Evolutionary conservation across 495 filamentous ascomycete genomes (phyloP).

Genomic region (Penicillium coffeae): DNA sequence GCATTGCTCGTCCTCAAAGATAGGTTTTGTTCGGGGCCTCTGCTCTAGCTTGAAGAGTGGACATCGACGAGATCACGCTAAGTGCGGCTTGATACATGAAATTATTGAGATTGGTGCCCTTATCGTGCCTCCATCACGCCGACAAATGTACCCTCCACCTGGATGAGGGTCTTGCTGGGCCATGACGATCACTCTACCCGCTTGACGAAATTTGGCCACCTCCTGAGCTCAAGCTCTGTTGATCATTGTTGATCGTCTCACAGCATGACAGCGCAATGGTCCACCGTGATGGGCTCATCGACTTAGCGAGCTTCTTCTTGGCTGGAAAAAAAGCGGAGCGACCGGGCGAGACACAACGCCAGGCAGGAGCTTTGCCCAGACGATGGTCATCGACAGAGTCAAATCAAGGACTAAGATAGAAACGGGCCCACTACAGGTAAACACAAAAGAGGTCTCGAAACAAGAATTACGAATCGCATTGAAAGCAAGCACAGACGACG

Average conservation of each 20-base stretch:
- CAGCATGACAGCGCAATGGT: slow-evolving; percentile 15
- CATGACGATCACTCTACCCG: neutral
- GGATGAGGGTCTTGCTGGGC: too few relatives aligned
- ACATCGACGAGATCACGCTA: too few relatives aligned
- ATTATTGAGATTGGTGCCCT: slow-evolving; percentile 2
- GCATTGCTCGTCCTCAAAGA: too few relatives aligned
- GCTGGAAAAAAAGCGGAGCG: slow-evolving; percentile 2
- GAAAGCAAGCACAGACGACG: slow-evolving; percentile 11
- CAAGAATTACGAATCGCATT: slow-evolving; percentile 16
- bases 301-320: neutral
- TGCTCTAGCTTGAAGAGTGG: neutral
- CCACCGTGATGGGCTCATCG: slow-evolving; percentile 14
- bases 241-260: too few relatives aligned
- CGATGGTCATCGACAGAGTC: neutral
- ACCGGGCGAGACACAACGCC: neutral
- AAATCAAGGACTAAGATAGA: slow-evolving; percentile 15
- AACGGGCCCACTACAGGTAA: slow-evolving; percentile 5
- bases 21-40: neutral
- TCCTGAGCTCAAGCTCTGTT: slow-evolving; percentile 7
- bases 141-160: neutral
- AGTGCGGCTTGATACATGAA: too few relatives aligned
- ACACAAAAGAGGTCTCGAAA: neutral
- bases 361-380: neutral
- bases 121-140: slow-evolving; percentile 1
- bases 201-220: slow-evolving; percentile 10